Evolutionary conservation across 192 early-diverging fungal species (phyloP), one percentile per base, ranked within the genome.

Genomic region (Irineochytrium annulatum): DNA sequence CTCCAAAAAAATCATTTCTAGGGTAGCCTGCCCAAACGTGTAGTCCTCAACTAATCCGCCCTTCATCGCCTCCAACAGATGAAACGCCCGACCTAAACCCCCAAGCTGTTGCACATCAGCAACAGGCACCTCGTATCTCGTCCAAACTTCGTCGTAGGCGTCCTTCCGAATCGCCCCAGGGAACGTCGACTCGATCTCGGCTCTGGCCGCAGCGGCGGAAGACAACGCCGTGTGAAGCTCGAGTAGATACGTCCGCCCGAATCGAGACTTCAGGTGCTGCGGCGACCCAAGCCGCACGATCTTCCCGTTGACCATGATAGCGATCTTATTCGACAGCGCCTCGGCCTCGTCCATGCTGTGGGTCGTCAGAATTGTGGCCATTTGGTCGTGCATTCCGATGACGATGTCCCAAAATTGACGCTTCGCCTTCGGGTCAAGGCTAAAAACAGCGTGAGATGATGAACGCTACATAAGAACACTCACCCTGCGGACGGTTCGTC

Each of bases 1-100:
- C 45, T 76, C 69, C 34, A 86, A 71, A 65, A 86, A 86, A n/a
- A 85, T 79, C 49, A 83, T 75, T 33, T 83, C 80, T 29, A 86
- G 57, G 0, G 78, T 81, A 3, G 83, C 76, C 61, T 85, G 84
- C 30, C 76, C 74, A 28, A 85, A 77, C 22, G 72, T 75, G 52
- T 80, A 86, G n/a, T n/a, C n/a, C 41, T 85, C 81, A 34, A 65
- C 53, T 48, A 86, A 62, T 11, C 72, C 71, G 2, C 65, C 46
- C 28, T 75, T 67, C 30, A 54, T 45, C 33, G 52, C 46, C 44
- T 79, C 74, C 57, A 86, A 61, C 8, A 73, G 26, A 26, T 65
- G 63, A 61, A 86, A 83, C n/a, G 80, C 60, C 45, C 60, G 62
- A 8, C 74, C 71, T 22, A 84, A 17, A 1, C 57, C 67, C 22